Evolutionary conservation across 2,329 filamentous ascomycete genomes (phyloP).

Genomic region (Coccinonectria pachysandricola): DNA sequence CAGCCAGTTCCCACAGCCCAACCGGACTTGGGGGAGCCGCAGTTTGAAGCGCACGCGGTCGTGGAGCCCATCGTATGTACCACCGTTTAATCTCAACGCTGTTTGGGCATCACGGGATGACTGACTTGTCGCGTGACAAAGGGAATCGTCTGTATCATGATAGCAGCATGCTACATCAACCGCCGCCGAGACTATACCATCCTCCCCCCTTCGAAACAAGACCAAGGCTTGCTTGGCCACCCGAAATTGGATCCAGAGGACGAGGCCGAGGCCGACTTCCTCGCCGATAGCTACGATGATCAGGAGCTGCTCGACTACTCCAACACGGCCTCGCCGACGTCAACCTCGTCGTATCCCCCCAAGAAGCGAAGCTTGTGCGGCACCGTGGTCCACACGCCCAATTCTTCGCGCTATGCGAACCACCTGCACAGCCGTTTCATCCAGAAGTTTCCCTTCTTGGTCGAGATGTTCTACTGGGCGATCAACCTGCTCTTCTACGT

Average conservation of each 20-base stretch:
- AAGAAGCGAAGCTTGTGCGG: constrained; percentile 9
- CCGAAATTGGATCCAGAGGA: constrained; percentile 14
- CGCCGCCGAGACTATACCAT: constrained; percentile 17
- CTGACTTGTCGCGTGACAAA: constrained; percentile 5
- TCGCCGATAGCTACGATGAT: too few species aligned
- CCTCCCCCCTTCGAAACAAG: constrained; percentile 8
- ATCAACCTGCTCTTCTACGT: constrained; percentile 54
- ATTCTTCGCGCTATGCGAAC: constrained; percentile 49
- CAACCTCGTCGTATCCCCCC: constrained; percentile 6
- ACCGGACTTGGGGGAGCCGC: constrained; percentile 16
- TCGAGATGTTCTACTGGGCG: constrained; percentile 64
- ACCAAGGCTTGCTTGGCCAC: constrained; percentile 15
- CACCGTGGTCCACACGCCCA: constrained; percentile 42
- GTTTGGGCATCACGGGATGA: neutral
- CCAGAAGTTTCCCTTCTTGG: constrained; percentile 40
- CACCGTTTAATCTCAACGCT: neutral
- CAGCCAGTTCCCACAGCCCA: constrained; percentile 6
- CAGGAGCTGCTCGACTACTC: constrained; percentile 14
- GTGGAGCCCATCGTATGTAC: constrained; percentile 19
- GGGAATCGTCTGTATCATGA: constrained; percentile 19
- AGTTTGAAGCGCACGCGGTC: constrained; percentile 17
- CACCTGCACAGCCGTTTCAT: constrained; percentile 40
- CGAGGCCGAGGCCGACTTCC: too few species aligned
- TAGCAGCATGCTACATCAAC: constrained; percentile 20
- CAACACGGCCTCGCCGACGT: too few species aligned